Base-by-base conservation (phyloP, 2,329 filamentous ascomycete genomes). In the Tricladium varicosporioides region DNA sequence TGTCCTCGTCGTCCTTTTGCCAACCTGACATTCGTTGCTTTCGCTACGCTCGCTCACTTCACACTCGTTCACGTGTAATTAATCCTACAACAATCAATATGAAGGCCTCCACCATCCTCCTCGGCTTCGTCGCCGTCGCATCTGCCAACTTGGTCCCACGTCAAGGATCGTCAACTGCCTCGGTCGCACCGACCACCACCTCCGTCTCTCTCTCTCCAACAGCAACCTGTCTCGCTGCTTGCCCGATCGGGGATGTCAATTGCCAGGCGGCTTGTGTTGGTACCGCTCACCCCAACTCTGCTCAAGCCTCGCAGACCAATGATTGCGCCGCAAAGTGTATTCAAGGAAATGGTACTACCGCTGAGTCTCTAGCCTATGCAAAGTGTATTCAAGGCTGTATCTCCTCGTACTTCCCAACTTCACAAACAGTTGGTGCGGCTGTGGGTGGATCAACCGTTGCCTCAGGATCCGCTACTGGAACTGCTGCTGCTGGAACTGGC, bases 141-240 rank as follows among this genome's bases (percentile, higher is more conserved):
- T 48, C 46, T 11, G 46, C 46, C 2, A 48, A 19, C 19, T 22
- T 22, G 15, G 10, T 48, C 5, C 16, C 4, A 7, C 46, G 46
- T 22, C 46, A 48, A 31, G 46, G 10, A 14, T 48, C 46, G 15
- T 27, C 46, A 9, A 40, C 36, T n/a, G 16, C 46, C 5, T n/a
- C 44, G 5, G 18, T 27, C 13, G 46, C 27, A 5, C 16, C 46
- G 53, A 13, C 55, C 51, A 46, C 14, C 33, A 15, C 56, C 58
- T 22, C 16, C 5, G 46, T 27, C 13, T 27, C 46, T 11, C 46
- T 48, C 16, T 48, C 46, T 48, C 46, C 46, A 10, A n/a, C 13
- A 11, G 16, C 16, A n/a, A 48, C 19, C 27, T 48, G 46, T 15
- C 46, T 48, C 16, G 46, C 46, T 3, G 46, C 16, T 8, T 48